These are phyloP conservation scores for Acidomyces sp. DNA, from an alignment of 495 filamentous ascomycete species.

Conservation along the genomic window DNA sequence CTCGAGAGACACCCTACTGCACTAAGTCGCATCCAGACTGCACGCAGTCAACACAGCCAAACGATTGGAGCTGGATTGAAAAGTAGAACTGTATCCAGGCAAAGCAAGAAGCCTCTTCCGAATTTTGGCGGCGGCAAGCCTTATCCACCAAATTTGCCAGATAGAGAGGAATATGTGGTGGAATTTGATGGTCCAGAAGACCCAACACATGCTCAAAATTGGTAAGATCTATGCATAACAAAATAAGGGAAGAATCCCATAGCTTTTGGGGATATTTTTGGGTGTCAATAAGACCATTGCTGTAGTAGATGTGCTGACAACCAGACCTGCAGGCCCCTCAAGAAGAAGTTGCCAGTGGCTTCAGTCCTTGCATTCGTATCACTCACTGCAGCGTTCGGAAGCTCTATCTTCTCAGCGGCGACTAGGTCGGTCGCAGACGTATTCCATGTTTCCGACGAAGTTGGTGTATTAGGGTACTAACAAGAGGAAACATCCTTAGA, in stretches of 20 bases:
- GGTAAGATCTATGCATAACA: too few species aligned
- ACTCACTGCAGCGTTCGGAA: slow-evolving; percentile 24
- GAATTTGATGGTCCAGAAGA: slow-evolving; percentile 73
- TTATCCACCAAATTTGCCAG: slow-evolving; percentile 59
- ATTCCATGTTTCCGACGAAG: slow-evolving; percentile 19
- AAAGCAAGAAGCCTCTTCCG: slow-evolving; percentile 41
- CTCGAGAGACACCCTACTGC: slow-evolving; percentile 64
- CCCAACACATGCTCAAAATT: slow-evolving; percentile 46
- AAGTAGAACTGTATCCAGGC: slow-evolving; percentile 36
- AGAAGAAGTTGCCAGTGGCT: slow-evolving; percentile 30
- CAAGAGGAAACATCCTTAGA: too few species aligned
- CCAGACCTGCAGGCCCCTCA: too few species aligned
- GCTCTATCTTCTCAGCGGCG: slow-evolving; percentile 24
- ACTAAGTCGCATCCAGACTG: slow-evolving; percentile 63
- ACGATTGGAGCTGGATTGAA: slow-evolving; percentile 49
- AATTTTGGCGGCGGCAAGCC: slow-evolving; percentile 61
- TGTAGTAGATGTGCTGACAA: too few species aligned
- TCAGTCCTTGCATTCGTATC: slow-evolving; percentile 26
- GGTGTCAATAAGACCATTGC: too few species aligned
- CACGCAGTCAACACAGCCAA: slow-evolving; percentile 56
- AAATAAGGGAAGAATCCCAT: too few species aligned
- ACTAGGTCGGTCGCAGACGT: slow-evolving; percentile 10
- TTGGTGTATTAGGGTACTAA: slow-evolving; percentile 23
- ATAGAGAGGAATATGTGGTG: slow-evolving; percentile 71
- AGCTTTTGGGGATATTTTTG: too few species aligned